Evolutionary conservation across 2,329 filamentous ascomycete species (phyloP).

Genomic region (Trichoderma sp.): DNA sequence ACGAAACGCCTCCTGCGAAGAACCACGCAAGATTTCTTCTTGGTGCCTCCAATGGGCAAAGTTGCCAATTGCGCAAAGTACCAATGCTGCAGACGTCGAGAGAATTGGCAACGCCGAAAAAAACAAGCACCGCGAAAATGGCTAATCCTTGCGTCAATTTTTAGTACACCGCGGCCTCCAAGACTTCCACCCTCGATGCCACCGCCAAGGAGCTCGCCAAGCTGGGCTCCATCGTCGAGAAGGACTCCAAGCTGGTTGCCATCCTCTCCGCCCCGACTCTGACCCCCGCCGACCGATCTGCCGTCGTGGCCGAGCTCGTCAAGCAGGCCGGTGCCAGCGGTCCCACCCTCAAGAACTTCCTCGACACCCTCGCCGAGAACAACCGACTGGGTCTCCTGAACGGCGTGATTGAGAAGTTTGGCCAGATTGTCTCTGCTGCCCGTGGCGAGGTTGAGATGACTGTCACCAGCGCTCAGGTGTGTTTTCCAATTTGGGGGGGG

Average conservation of each 20-base stretch:
- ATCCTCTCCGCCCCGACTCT: constrained; percentile 85
- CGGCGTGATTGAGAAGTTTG: constrained; percentile 86
- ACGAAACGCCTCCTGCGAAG: constrained; percentile 48
- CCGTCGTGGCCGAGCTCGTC: constrained; percentile 84
- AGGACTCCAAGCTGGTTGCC: constrained; percentile 76
- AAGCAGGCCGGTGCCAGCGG: constrained; percentile 78
- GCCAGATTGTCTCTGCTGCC: constrained; percentile 81
- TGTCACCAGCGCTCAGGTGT: constrained; percentile 87
- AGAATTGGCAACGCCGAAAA: not conserved
- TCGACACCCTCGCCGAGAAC: constrained; percentile 89
- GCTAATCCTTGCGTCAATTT: constrained; percentile 45
- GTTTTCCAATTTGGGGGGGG: constrained; percentile 45
- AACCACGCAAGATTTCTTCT: not conserved
- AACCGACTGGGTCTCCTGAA: constrained; percentile 86
- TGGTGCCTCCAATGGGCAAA: not conserved
- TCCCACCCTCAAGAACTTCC: constrained; percentile 91
- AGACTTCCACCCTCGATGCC: constrained; percentile 81
- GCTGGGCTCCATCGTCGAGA: constrained; percentile 74
- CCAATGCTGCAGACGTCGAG: not conserved
- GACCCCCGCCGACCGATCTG: constrained; percentile 75
- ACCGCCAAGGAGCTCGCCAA: constrained; percentile 78
- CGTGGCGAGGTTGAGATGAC: constrained; percentile 91
- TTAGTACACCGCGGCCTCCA: constrained; percentile 95
- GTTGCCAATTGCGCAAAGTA: constrained; percentile 2
- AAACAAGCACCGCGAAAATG: constrained; percentile 17